Evolutionary conservation across 768 basidiomycete genomes (phyloP).

Genomic region (Termitomyces sp.): DNA sequence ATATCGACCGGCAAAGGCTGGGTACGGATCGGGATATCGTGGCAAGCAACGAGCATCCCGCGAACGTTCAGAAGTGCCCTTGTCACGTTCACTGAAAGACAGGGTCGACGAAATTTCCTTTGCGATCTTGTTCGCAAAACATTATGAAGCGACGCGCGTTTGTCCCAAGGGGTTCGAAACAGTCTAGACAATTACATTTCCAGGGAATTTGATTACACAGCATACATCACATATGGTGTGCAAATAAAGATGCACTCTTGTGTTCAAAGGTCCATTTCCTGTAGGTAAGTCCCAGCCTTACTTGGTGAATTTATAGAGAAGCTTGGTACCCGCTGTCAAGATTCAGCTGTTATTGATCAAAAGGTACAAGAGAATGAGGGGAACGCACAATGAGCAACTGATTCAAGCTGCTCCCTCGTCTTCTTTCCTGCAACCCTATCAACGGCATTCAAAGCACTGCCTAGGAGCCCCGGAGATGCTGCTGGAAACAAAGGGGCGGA

Average conservation of each 20-base stretch:
- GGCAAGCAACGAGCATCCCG: conserved; percentile 3
- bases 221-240: not conserved
- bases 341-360: conserved; percentile 11
- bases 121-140: not conserved
- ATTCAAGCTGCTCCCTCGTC: conserved; percentile 47
- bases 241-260: not conserved
- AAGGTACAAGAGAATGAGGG: conserved; percentile 2
- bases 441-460: conserved; percentile 45
- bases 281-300: not conserved
- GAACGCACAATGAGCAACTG: conserved; percentile 51
- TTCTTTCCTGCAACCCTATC: conserved; percentile 55
- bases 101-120: not conserved
- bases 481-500: conserved; percentile 26
- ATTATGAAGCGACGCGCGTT: not conserved
- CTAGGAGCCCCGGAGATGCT: conserved; percentile 30
- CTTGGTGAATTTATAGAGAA: conserved; percentile 28
- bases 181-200: not conserved
- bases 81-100: conserved; percentile 5
- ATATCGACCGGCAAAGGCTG: not conserved
- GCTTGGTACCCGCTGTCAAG: conserved; percentile 30
- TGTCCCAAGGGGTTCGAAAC: not conserved
- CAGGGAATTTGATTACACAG: not conserved
- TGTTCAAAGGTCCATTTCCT: not conserved
- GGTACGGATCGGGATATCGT: too few species aligned
- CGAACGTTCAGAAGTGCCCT: conserved; percentile 9